phyloP scores from a whole-genome alignment of 257 asterid genomes.

The Nicotiana attenuata region DNA sequence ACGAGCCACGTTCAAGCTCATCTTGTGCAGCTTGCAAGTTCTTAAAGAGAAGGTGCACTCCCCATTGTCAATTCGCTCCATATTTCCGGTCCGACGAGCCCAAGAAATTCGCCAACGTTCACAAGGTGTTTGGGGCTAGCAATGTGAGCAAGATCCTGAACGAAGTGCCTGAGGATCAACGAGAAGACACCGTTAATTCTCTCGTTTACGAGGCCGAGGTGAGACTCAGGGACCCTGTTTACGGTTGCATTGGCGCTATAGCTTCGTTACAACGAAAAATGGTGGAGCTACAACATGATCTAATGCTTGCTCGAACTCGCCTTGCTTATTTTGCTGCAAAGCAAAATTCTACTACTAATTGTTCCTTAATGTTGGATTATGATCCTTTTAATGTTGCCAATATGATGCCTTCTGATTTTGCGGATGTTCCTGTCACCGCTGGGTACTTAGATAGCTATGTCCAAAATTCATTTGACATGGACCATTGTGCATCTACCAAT shows the following conservation, averaged over 20 bases:
- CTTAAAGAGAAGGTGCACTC: conserved; percentile 58
- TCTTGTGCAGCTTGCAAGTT: conserved; percentile 89
- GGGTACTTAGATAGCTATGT: conserved; percentile 24
- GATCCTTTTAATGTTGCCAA: conserved; percentile 10
- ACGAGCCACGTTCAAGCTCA: conserved; percentile 68
- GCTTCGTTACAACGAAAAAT: conserved; percentile 64
- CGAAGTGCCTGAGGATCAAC: conserved; percentile 62
- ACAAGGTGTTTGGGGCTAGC: conserved; percentile 84
- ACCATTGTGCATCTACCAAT: conserved; percentile 23
- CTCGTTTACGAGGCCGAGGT: conserved; percentile 76
- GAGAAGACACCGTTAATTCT: conserved; percentile 66
- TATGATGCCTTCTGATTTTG: conserved; percentile 14
- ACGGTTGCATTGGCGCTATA: conserved; percentile 87
- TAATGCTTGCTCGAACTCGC: conserved; percentile 53
- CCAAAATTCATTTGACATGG: conserved; percentile 26
- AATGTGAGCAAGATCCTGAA: conserved; percentile 78
- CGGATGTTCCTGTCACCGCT: conserved; percentile 14
- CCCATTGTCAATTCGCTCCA: conserved; percentile 66
- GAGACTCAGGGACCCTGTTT: conserved; percentile 62
- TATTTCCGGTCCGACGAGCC: conserved; percentile 69
- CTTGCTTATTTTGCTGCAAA: conserved; percentile 43
- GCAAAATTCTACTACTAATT: background rate
- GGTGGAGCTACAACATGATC: conserved; percentile 67
- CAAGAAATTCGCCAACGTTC: conserved; percentile 64
- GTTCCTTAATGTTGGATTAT: conserved; percentile 3